Percentiles rank a stretch among this genome's conserved stretches.
These are phyloP conservation scores for Tulasnella sp. DNA, from an alignment of 768 basidiomycete species.

Conservation along the genomic window DNA sequence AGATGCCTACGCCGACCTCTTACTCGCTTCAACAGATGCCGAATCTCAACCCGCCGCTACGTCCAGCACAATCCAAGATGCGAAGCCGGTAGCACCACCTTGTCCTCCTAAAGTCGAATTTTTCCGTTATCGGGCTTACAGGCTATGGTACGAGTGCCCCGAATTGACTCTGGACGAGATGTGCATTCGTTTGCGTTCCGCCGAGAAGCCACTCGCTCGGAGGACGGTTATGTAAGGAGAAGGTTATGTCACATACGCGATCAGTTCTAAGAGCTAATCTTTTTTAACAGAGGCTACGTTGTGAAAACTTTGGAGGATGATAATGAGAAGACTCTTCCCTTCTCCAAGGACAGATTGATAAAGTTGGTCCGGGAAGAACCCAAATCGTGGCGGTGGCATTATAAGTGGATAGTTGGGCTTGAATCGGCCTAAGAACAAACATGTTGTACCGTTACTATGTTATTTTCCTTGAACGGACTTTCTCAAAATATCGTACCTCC, in stretches of 20 bases:
- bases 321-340: not conserved
- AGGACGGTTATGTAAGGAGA: slow-evolving; percentile 8
- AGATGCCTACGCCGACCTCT: not conserved
- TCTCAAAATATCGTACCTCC: not conserved
- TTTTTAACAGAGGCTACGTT: slow-evolving; percentile 5
- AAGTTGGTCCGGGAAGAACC: not conserved
- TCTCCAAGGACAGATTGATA: not conserved
- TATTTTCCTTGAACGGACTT: not conserved
- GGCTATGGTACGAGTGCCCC: not conserved
- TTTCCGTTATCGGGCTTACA: slow-evolving; percentile 9
- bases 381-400: not conserved
- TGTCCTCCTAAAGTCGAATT: not conserved
- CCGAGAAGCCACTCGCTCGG: not conserved
- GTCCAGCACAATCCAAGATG: not conserved
- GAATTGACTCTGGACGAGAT: slow-evolving; percentile 3
- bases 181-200: slow-evolving; percentile 6
- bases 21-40: not conserved
- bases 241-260: not conserved
- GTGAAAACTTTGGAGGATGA: not conserved
- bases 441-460: not conserved
- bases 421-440: not conserved
- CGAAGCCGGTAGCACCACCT: not conserved
- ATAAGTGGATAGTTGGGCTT: not conserved
- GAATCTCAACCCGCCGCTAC: not conserved
- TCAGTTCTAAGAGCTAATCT: not conserved